Conservation (phyloP, 1,139 yeast species). For the Dujonia santamariae region DNA sequence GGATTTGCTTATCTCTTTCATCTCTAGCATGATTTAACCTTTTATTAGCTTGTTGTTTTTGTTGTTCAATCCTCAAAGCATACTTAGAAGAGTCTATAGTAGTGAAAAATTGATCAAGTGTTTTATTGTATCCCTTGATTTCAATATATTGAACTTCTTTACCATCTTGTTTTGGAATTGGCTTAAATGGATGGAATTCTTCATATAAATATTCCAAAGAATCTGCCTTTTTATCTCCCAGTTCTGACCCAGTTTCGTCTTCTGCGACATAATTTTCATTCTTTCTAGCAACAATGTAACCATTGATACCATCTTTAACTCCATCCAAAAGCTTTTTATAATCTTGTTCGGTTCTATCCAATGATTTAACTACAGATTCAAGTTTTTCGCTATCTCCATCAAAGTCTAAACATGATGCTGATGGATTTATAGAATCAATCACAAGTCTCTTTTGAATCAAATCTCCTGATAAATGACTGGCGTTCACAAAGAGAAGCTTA, state of each 20-base stretch:
- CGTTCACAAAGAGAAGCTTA: slow-evolving; percentile 64
- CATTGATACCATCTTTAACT: slow-evolving; percentile 33
- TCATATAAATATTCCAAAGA: slow-evolving; percentile 59
- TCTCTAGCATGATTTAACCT: slow-evolving; percentile 70
- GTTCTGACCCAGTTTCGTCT: slow-evolving; percentile 25
- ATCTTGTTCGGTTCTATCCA: slow-evolving; percentile 48
- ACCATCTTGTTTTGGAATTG: slow-evolving; percentile 44
- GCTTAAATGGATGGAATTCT: slow-evolving; percentile 78
- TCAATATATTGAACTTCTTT: slow-evolving; percentile 32
- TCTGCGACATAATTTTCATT: slow-evolving; percentile 25
- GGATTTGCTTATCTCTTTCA: slow-evolving; percentile 72
- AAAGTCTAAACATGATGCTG: slow-evolving; percentile 36
- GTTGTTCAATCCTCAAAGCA: slow-evolving; percentile 69
- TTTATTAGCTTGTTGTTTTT: slow-evolving; percentile 70
- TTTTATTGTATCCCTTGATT: slow-evolving; percentile 66
- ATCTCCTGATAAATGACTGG: slow-evolving; percentile 77
- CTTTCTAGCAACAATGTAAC: slow-evolving; percentile 64
- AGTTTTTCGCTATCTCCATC: slow-evolving; percentile 18
- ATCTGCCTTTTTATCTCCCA: slow-evolving; percentile 29
- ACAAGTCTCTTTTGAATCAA: slow-evolving; percentile 59
- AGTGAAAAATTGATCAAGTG: slow-evolving; percentile 82
- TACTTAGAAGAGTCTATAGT: slow-evolving; percentile 80
- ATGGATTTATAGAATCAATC: slow-evolving; percentile 45
- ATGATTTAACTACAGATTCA: slow-evolving; percentile 33
- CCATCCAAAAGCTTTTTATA: slow-evolving; percentile 23